Percentiles rank a stretch among this genome's conserved stretches.
Evolutionary conservation across 2,329 filamentous ascomycete species (phyloP).

Genomic region (Exophiala mesophila): DNA sequence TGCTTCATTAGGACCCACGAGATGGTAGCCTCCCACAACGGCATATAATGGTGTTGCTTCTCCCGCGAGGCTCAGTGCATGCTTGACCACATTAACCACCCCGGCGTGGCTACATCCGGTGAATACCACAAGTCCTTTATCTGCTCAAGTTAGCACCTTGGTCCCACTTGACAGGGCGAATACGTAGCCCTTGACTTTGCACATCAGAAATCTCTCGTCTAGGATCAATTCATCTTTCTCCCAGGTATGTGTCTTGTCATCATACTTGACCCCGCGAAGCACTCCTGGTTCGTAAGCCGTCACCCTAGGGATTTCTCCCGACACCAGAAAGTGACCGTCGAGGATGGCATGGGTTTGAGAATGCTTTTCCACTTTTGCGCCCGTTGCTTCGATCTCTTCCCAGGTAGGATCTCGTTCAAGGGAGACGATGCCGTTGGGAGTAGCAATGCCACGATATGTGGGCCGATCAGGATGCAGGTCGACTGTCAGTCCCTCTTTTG

Average conservation of each 20-base stretch:
- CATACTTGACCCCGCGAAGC: slow-evolving; percentile 42
- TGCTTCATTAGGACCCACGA: slow-evolving; percentile 43
- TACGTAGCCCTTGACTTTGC: slow-evolving; percentile 51
- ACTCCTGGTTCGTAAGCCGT: slow-evolving; percentile 49
- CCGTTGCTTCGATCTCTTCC: slow-evolving; percentile 42
- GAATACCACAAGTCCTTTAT: slow-evolving; percentile 51
- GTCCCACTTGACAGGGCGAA: too few species aligned
- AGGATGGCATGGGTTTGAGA: slow-evolving; percentile 43
- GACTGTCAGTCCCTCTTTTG: slow-evolving; percentile 33
- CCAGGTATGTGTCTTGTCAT: slow-evolving; percentile 39
- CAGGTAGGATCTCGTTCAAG: slow-evolving; percentile 52
- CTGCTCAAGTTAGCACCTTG: slow-evolving; percentile 29
- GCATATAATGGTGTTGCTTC: slow-evolving; percentile 42
- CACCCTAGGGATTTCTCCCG: slow-evolving; percentile 48
- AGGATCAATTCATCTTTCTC: slow-evolving; percentile 46
- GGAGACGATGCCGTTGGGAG: slow-evolving; percentile 41
- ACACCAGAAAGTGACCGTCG: slow-evolving; percentile 50
- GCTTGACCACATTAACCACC: slow-evolving; percentile 48
- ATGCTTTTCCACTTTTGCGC: slow-evolving; percentile 38
- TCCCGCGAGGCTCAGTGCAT: slow-evolving; percentile 41
- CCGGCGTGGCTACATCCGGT: slow-evolving; percentile 55
- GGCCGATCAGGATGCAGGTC: slow-evolving; percentile 53
- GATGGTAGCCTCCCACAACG: slow-evolving; percentile 51
- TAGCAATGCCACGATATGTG: slow-evolving; percentile 45
- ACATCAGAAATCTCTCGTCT: slow-evolving; percentile 52